Base-by-base conservation (phyloP, 805 yeast genomes). In the Kuraishia capsulata region DNA sequence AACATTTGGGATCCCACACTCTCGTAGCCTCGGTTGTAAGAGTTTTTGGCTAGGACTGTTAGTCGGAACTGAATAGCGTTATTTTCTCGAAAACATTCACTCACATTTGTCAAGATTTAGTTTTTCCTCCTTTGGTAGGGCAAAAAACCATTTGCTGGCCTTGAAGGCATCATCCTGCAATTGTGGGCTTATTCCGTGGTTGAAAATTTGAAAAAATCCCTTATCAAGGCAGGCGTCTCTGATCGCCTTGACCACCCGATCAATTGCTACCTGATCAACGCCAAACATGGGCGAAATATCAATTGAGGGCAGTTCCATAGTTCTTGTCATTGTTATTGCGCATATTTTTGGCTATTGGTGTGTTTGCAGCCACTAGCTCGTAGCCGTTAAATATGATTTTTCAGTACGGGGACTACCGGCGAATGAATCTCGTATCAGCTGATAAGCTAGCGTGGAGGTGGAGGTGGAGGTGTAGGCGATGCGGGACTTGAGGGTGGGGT, bases 1-100 rank as follows among this genome's bases (percentile, higher is more conserved):
- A 48, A 49, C 24, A 47, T 45, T 38, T 47, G 50, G 35, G 46
- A 44, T 4, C 56, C 53, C 38, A 51, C 36, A 21, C 48, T 42
- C 13, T 54, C 50, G 44, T 51, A 52, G 13, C 59, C 53, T 37
- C 54, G 42, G 36, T 51, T 53, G 38, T 51, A 51, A 17, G 50
- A 47, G 23, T 30, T 43, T n/a, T 34, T 42, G 17, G 49, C 52
- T 24, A 24, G 11, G 23, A n/a, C n/a, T n/a, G n/a, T 37, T 38
- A 39, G 21, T 38, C 39, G 13, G 38, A 26, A 16, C 47, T 41
- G 29, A 37, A 21, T 11, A 24, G 26, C 11, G 11, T n/a, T n/a
- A n/a, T n/a, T n/a, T n/a, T n/a, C n/a, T n/a, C n/a, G n/a, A n/a
- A n/a, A n/a, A n/a, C n/a, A n/a, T n/a, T n/a, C 11, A 24, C 26